Evolutionary conservation across 116 monocot species (phyloP).

Genomic region (Cymodocea nodosa): DNA sequence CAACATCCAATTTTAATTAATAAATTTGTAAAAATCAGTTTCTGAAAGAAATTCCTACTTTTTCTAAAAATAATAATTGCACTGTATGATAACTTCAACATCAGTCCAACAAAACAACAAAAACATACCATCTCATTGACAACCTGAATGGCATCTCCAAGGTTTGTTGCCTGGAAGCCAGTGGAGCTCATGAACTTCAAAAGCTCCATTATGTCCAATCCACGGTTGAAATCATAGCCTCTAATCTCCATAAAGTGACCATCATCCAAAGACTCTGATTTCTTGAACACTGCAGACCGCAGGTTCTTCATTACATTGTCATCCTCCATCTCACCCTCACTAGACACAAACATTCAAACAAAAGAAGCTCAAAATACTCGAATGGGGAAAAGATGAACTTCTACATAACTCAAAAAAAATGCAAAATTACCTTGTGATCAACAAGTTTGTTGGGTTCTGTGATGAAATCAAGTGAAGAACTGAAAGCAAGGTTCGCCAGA

Average conservation of each 20-base stretch:
- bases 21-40: too few relatives aligned
- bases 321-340: constrained; percentile 10
- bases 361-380: not conserved
- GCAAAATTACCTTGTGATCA: too few relatives aligned
- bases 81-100: too few relatives aligned
- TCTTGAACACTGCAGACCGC: constrained; percentile 55
- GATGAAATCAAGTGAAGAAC: not conserved
- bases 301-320: constrained; percentile 30
- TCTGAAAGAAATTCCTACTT: too few relatives aligned
- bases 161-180: constrained; percentile 90
- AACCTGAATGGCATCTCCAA: constrained; percentile 72
- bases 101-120: too few relatives aligned
- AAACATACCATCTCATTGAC: constrained; percentile 70
- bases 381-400: too few relatives aligned
- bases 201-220: constrained; percentile 36
- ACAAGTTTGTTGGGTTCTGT: not conserved
- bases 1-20: too few relatives aligned
- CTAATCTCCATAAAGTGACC: constrained; percentile 30
- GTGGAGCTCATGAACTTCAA: constrained; percentile 58
- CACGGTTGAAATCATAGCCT: constrained; percentile 72
- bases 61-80: too few relatives aligned
- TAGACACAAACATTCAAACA: not conserved
- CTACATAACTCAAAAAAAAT: too few relatives aligned
- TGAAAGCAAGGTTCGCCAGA: not conserved
- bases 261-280: constrained; percentile 51